Conservation (phyloP, 1,139 yeast species). For the Scheffersomyces titani region DNA sequence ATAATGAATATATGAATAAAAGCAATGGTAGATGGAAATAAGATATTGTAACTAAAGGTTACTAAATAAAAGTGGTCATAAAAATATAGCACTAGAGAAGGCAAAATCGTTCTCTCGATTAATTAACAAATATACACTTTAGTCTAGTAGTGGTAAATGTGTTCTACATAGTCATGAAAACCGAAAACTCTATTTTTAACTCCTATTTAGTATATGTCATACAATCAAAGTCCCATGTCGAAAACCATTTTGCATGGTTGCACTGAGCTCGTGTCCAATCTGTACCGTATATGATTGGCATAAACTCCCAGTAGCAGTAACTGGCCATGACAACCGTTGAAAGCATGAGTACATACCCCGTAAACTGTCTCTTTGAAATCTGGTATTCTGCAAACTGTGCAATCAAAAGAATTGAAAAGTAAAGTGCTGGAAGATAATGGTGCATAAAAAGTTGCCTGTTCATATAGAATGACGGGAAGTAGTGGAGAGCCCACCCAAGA, state of each 20-base stretch:
- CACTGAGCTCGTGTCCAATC: conserved; percentile 33
- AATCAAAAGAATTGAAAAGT: conserved; percentile 32
- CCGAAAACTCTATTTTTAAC: neutral
- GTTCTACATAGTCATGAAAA: conserved; percentile 1
- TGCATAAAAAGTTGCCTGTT: conserved; percentile 36
- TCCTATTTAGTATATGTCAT: conserved; percentile 3
- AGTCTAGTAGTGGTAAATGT: conserved; percentile 12
- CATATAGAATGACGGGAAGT: conserved; percentile 35
- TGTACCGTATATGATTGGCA: conserved; percentile 38
- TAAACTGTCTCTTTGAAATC: conserved; percentile 16
- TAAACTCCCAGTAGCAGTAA: conserved; percentile 20
- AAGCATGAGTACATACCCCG: conserved; percentile 19
- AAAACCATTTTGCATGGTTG: conserved; percentile 28
- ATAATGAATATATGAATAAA: neutral
- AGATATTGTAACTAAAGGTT: neutral
- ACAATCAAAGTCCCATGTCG: conserved; percentile 42
- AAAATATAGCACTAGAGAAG: no score
- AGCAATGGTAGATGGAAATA: neutral
- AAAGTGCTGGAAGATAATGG: conserved; percentile 41
- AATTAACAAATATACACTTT: conserved; percentile 4
- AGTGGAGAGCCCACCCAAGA: conserved; percentile 40
- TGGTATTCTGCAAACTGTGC: conserved; percentile 36
- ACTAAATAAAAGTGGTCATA: neutral
- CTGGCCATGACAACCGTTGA: conserved; percentile 14
- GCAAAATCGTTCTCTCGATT: no score